These are phyloP conservation scores for Rhododendron williamsianum DNA, from an alignment of 148 eudicot species.

Conservation along the genomic window DNA sequence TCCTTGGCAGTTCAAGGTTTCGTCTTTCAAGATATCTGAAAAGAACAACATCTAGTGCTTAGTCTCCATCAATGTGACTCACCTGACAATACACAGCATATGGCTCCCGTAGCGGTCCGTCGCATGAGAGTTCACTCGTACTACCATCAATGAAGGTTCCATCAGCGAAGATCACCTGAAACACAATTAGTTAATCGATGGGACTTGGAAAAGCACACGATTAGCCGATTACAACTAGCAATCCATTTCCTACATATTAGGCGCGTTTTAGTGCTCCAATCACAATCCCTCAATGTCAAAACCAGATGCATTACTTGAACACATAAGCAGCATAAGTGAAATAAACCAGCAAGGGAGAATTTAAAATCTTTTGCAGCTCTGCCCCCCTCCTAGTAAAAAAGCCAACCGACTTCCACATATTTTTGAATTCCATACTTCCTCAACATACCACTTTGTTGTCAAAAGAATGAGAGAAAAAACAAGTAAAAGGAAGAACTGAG, in stretches of 20 bases:
- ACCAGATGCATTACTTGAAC: background rate
- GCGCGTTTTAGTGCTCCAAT: background rate
- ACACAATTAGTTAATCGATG: constrained; percentile 12
- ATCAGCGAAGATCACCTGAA: constrained; percentile 91
- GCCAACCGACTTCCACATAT: background rate
- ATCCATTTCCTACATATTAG: background rate
- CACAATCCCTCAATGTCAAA: background rate
- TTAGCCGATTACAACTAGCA: background rate
- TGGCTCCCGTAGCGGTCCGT: constrained; percentile 91
- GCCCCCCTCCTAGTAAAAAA: background rate
- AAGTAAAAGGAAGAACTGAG: background rate
- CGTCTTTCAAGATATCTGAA: background rate
- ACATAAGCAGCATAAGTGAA: background rate
- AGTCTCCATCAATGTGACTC: background rate
- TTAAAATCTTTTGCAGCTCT: background rate
- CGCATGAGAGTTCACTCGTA: constrained; percentile 96
- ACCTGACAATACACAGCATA: constrained; percentile 92
- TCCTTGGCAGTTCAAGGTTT: background rate
- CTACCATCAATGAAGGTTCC: constrained; percentile 96
- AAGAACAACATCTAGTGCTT: background rate
- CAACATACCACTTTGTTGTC: background rate
- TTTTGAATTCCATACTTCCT: background rate
- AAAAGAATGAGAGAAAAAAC: background rate
- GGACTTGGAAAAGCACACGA: background rate
- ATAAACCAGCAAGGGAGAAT: background rate